These are phyloP conservation scores for Zygosaccharomyces sapae DNA, from an alignment of 1,139 yeast species.

Conservation along the genomic window DNA sequence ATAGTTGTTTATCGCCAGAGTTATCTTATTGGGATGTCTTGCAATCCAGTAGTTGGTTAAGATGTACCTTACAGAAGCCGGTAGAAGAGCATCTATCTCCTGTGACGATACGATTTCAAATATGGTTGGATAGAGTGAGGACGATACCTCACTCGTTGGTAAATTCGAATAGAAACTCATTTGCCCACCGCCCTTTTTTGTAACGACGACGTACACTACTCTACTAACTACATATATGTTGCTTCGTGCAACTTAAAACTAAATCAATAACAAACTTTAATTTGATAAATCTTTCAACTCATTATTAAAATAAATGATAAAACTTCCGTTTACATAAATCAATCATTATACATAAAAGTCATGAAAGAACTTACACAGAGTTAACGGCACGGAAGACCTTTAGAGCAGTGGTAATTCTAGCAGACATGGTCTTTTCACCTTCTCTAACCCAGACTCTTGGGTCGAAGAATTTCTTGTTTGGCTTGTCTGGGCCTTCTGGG, in stretches of 20 bases:
- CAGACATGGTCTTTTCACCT: conserved; percentile 98
- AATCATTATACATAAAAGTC: conserved; percentile 6
- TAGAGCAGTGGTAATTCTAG: conserved; percentile 80
- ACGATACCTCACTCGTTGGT: conserved; percentile 18
- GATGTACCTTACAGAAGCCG: conserved; percentile 79
- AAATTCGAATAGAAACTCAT: conserved; percentile 36
- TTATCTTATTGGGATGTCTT: conserved; percentile 65
- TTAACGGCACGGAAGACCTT: conserved; percentile 76
- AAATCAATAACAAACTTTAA: too few species aligned
- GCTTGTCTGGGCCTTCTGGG: conserved; percentile 99
- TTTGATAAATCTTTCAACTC: too few species aligned
- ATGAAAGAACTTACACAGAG: conserved; percentile 45
- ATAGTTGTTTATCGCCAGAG: conserved; percentile 60
- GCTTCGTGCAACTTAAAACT: too few species aligned
- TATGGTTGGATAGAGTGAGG: conserved; percentile 29
- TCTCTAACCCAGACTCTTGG: conserved; percentile 99
- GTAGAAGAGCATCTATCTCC: conserved; percentile 70
- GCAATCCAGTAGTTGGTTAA: conserved; percentile 73
- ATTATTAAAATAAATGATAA: neutral
- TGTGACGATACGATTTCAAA: conserved; percentile 61
- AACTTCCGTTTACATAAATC: conserved; percentile 1
- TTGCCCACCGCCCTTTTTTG: neutral
- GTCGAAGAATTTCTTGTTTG: conserved; percentile 98
- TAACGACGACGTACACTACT: neutral
- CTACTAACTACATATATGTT: too few species aligned